phyloP scores from a whole-genome alignment of 805 yeast genomes.

The Saccharomycopsis javanensis region DNA sequence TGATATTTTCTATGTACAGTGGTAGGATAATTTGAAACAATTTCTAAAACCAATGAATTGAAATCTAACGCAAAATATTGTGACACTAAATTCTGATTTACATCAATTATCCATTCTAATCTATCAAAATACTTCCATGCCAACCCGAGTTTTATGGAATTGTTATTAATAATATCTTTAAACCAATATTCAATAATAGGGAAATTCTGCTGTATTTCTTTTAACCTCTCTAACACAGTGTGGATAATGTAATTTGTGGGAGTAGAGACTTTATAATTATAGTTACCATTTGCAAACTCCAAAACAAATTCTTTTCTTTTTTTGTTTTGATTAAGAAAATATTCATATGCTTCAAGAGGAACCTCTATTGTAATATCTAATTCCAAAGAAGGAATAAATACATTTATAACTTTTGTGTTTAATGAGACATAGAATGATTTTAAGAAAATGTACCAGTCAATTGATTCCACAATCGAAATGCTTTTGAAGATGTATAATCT shows the following conservation, averaged over 20 bases:
- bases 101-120: conserved; percentile 56
- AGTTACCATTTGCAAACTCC: conserved; percentile 14
- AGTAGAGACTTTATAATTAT: conserved; percentile 3
- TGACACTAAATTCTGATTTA: conserved; percentile 32
- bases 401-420: conserved; percentile 20
- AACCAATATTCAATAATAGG: conserved; percentile 24
- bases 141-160: conserved; percentile 35
- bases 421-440: conserved; percentile 29
- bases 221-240: conserved; percentile 2
- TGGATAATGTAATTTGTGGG: conserved; percentile 12
- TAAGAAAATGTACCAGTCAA: conserved; percentile 57
- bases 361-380: conserved; percentile 36
- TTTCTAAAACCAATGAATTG: conserved; percentile 53
- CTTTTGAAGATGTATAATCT: conserved; percentile 47
- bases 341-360: conserved; percentile 29
- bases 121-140: conserved; percentile 66
- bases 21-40: conserved; percentile 32
- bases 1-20: neutral
- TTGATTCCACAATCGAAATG: conserved; percentile 42
- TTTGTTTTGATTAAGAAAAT: conserved; percentile 5
- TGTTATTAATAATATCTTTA: conserved; percentile 21
- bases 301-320: conserved; percentile 11
- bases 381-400: conserved; percentile 25
- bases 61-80: conserved; percentile 35
- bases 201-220: conserved; percentile 3